Evolutionary conservation across 2,329 filamentous ascomycete genomes (phyloP).

Genomic region (Colletotrichum costaricense): DNA sequence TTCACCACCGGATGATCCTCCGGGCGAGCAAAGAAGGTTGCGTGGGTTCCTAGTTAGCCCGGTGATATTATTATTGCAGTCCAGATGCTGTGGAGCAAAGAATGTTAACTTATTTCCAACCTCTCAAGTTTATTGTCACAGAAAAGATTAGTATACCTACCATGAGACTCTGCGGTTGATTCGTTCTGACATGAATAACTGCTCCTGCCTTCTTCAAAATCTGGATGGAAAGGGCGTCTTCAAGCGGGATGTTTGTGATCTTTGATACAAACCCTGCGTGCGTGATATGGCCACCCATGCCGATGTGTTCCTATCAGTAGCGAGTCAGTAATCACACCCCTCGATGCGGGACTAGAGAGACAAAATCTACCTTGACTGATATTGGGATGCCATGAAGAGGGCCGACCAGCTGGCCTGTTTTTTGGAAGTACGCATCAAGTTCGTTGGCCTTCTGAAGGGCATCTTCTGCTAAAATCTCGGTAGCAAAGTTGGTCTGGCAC

Average conservation of each 20-base stretch:
- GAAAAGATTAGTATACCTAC: slow-evolving; percentile 74
- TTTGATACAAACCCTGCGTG: slow-evolving; percentile 72
- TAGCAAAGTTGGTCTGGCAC: slow-evolving; percentile 57
- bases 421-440: slow-evolving; percentile 60
- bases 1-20: slow-evolving; percentile 76
- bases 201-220: slow-evolving; percentile 60
- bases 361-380: slow-evolving; percentile 78
- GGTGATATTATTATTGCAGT: slow-evolving; percentile 65
- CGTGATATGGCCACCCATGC: slow-evolving; percentile 63
- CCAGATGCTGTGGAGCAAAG: neutral
- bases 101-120: neutral
- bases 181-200: slow-evolving; percentile 68
- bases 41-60: slow-evolving; percentile 71
- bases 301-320: neutral
- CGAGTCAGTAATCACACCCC: neutral
- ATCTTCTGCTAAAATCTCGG: slow-evolving; percentile 65
- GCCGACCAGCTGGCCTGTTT: slow-evolving; percentile 60
- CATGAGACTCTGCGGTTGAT: slow-evolving; percentile 69
- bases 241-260: slow-evolving; percentile 64
- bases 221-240: slow-evolving; percentile 52
- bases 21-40: slow-evolving; percentile 68
- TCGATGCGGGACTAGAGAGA: slow-evolving; percentile 42
- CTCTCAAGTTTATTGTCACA: neutral
- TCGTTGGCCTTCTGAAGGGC: slow-evolving; percentile 59
- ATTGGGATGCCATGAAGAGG: slow-evolving; percentile 74